phyloP scores from a whole-genome alignment of 129 eudicot genomes.

The Helianthus annuus region HanXRQr2.0-SUNRISE NC_035435.2:638816-639315 shows the following conservation, averaged over 20 bases:
- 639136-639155: background rate
- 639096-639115: background rate
- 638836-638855: background rate
- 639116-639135: background rate
- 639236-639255: too few species aligned
- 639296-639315: too few species aligned
- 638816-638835: background rate
- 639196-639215: too few species aligned
- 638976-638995: slow-evolving; percentile 92
- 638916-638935: slow-evolving; percentile 99
- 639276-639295: too few species aligned
- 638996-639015: slow-evolving; percentile 99
- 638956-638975: slow-evolving; percentile 97
- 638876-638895: slow-evolving; percentile 99
- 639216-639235: too few species aligned
- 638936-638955: slow-evolving; percentile 95
- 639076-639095: slow-evolving; percentile 94
- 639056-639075: slow-evolving; percentile 66
- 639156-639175: background rate
- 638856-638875: slow-evolving; percentile 46
- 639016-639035: slow-evolving; percentile 94
- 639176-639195: too few species aligned
- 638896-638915: slow-evolving; percentile 94
- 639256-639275: too few species aligned
- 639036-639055: slow-evolving; percentile 96